Conservation (phyloP, 805 yeast genomes). For the Maudiozyma saulgeensis region DNA sequence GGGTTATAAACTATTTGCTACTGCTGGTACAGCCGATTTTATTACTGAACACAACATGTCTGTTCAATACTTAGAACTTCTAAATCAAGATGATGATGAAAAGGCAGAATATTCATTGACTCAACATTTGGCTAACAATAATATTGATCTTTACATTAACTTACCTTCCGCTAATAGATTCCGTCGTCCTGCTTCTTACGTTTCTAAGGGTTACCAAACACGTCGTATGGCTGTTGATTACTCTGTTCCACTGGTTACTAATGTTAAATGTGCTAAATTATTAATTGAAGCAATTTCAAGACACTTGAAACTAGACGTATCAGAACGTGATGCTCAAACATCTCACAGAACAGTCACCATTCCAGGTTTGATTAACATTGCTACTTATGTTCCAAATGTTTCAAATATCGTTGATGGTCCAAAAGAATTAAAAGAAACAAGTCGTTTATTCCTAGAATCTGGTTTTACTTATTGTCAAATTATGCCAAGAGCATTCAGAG, state of each 20-base stretch:
- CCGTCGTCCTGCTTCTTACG: slow-evolving; percentile 97
- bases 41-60: slow-evolving; percentile 90
- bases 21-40: slow-evolving; percentile 98
- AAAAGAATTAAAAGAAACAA: slow-evolving; percentile 52
- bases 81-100: slow-evolving; percentile 65
- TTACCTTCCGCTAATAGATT: slow-evolving; percentile 94
- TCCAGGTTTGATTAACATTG: slow-evolving; percentile 80
- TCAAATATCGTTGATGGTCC: slow-evolving; percentile 36
- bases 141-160: slow-evolving; percentile 92
- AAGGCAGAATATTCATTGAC: slow-evolving; percentile 91
- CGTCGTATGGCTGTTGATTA: slow-evolving; percentile 99
- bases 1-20: slow-evolving; percentile 89
- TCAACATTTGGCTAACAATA: slow-evolving; percentile 91
- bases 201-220: slow-evolving; percentile 93
- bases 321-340: slow-evolving; percentile 79
- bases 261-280: slow-evolving; percentile 93
- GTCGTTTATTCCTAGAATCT: slow-evolving; percentile 64
- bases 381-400: slow-evolving; percentile 67
- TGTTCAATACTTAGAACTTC: slow-evolving; percentile 87
- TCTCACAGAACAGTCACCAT: slow-evolving; percentile 73
- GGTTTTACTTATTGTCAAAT: slow-evolving; percentile 85
- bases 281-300: slow-evolving; percentile 89
- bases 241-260: slow-evolving; percentile 94
- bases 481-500: slow-evolving; percentile 57
- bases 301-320: slow-evolving; percentile 52